phyloP scores from a whole-genome alignment of 2,329 filamentous ascomycete species.

The Neonectria neomacrospora region DNA sequence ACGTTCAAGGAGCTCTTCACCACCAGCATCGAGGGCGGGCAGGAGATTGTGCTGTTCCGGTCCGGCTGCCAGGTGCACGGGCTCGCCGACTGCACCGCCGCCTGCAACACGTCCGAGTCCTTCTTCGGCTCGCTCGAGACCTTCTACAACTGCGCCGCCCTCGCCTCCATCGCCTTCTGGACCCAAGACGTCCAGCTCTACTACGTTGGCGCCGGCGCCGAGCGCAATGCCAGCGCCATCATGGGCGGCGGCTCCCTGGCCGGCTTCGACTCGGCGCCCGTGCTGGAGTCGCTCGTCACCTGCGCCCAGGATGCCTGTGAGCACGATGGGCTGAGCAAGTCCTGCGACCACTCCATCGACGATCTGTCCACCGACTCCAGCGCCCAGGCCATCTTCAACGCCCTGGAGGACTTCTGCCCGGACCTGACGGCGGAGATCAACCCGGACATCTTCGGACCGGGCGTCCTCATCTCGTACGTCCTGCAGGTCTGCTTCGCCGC shows the following conservation, averaged over 20 bases:
- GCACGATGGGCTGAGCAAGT: constrained; percentile 47
- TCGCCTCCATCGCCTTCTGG: constrained; percentile 51
- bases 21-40: constrained; percentile 48
- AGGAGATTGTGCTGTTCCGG: constrained; percentile 47
- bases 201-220: constrained; percentile 48
- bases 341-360: constrained; percentile 46
- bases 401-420: constrained; percentile 51
- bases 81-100: constrained; percentile 46
- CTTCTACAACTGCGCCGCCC: constrained; percentile 53
- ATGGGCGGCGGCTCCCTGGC: constrained; percentile 49
- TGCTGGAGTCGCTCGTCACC: constrained; percentile 48
- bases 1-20: constrained; percentile 50
- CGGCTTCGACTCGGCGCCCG: constrained; percentile 46
- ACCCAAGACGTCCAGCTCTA: constrained; percentile 44
- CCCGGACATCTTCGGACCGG: constrained; percentile 54
- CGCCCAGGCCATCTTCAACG: constrained; percentile 47
- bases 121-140: constrained; percentile 52
- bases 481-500: constrained; percentile 52
- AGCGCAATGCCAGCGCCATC: constrained; percentile 50
- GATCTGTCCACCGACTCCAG: constrained; percentile 42
- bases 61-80: constrained; percentile 48
- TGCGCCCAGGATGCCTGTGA: constrained; percentile 51
- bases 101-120: constrained; percentile 45
- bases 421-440: constrained; percentile 52
- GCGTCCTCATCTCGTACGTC: constrained; percentile 53